A percentile compares a stretch with the other conserved stretches of the same genome.
Evolutionary conservation across 1,139 yeast genomes (phyloP).

Genomic region (Lodderomyces parapsilosis): DNA sequence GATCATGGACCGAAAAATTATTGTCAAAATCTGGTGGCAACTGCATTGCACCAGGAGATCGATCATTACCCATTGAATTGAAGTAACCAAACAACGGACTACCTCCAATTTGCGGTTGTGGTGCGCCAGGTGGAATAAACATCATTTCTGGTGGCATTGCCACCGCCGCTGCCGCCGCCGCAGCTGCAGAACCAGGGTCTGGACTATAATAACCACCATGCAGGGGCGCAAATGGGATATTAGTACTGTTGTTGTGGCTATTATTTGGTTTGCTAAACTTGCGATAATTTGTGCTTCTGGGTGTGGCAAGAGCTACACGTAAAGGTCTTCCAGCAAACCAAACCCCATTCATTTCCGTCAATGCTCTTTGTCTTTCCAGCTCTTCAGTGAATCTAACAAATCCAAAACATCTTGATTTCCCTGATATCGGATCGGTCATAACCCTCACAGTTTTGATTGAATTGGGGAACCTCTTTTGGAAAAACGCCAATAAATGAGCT

Average conservation of each 20-base stretch:
- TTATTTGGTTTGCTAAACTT: constrained; percentile 6
- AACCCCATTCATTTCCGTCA: constrained; percentile 71
- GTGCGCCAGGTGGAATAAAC: constrained; percentile 15
- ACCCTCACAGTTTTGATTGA: constrained; percentile 69
- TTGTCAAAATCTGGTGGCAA: background rate
- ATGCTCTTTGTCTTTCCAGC: constrained; percentile 61
- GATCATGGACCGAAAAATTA: background rate
- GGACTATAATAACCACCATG: constrained; percentile 3
- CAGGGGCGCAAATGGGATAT: constrained; percentile 1
- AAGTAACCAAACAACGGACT: constrained; percentile 13
- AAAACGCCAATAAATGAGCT: constrained; percentile 63
- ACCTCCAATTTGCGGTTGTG: constrained; percentile 7
- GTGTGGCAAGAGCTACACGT: constrained; percentile 70
- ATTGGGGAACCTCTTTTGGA: constrained; percentile 58
- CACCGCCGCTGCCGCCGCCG: constrained; percentile 3
- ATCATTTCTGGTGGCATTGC: constrained; percentile 16
- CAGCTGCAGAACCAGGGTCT: constrained; percentile 8
- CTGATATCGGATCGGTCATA: constrained; percentile 73
- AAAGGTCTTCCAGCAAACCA: constrained; percentile 75
- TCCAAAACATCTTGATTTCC: constrained; percentile 74
- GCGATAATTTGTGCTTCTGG: constrained; percentile 31
- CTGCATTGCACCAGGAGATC: background rate
- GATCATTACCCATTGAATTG: constrained; percentile 6
- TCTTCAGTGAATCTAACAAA: constrained; percentile 69
- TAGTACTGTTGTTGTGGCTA: constrained; percentile 7